Evolutionary conservation across 768 basidiomycete species (phyloP).

Genomic region (Melanogaster broomeanus): DNA sequence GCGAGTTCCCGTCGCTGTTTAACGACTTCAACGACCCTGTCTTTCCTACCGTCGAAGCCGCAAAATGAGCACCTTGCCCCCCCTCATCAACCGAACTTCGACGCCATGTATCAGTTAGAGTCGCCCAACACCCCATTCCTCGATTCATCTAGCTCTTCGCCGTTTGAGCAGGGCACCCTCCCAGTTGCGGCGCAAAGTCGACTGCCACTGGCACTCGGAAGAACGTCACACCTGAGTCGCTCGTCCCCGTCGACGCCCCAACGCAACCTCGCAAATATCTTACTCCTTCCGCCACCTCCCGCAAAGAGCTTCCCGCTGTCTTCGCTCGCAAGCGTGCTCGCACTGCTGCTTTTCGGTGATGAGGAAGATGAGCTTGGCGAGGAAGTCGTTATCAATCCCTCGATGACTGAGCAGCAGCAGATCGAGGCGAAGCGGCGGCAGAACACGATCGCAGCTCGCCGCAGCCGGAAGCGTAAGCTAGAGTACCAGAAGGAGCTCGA

Average conservation of each 20-base stretch:
- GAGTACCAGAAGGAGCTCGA: slow-evolving; percentile 70
- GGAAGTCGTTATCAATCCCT: slow-evolving; percentile 40
- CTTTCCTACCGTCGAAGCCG: slow-evolving; percentile 18
- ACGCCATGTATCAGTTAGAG: slow-evolving; percentile 43
- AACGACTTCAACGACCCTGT: slow-evolving; percentile 14
- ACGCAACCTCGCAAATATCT: slow-evolving; percentile 78
- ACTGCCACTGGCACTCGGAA: slow-evolving; percentile 69
- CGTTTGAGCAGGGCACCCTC: slow-evolving; percentile 18
- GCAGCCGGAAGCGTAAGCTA: slow-evolving; percentile 74
- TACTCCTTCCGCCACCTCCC: slow-evolving; percentile 72
- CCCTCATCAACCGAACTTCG: slow-evolving; percentile 28
- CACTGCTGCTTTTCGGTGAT: slow-evolving; percentile 45
- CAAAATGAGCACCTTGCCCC: slow-evolving; percentile 8
- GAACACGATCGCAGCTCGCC: slow-evolving; percentile 85
- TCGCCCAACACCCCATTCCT: slow-evolving; percentile 55
- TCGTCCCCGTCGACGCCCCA: slow-evolving; percentile 76
- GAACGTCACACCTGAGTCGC: slow-evolving; percentile 61
- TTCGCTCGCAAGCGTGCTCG: slow-evolving; percentile 66
- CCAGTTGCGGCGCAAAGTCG: slow-evolving; percentile 33
- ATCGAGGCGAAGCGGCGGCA: slow-evolving; percentile 78
- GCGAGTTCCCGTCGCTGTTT: slow-evolving; percentile 36
- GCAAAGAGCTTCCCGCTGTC: slow-evolving; percentile 74
- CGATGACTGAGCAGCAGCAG: slow-evolving; percentile 60
- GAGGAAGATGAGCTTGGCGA: slow-evolving; percentile 54
- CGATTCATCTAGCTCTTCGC: slow-evolving; percentile 37